Evolutionary conservation across 1,284 basidiomycete genomes (phyloP), one percentile per base, ranked within the genome.

Genomic region (Uromyces viciae-fabae): DNA sequence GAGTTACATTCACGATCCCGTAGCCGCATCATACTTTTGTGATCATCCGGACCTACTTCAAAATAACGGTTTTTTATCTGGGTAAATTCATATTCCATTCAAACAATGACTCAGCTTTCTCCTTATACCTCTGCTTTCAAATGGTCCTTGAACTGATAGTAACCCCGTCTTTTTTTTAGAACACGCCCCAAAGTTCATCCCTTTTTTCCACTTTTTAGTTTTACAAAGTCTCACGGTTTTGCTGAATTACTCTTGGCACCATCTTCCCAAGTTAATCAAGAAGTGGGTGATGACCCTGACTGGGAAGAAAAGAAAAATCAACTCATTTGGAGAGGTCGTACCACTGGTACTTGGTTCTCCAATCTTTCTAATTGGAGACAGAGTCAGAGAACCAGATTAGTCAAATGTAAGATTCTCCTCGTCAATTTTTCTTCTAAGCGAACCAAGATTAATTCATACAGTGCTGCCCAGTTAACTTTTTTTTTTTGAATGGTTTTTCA

Each of bases 231-330:
- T 8, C 46, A 69, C 22, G 76, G 76, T 33, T 78, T 78, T n/a
- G 46, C 76, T 11, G 76, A 78, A 46, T n/a, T 78, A 31, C 76
- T 43, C 15, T 15, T 78, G 22, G 43, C 76, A 11, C 76, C 76
- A 22, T 49, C 66, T 11, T 69, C 64, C 0, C 76, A 78, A 71
- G 69, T 56, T 43, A 22, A 19, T 17, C 33, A 69, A 11, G 36
- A 68, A n/a, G n/a, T 84, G 2, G 86, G 86, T 0, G 83, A 83
- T 66, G 88, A 88, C 82, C 86, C 86, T 1, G 81, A 83, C 22
- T 88, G 88, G 88, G 86, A 87, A 64, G 82, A 85, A 17, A 88
- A 88, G 84, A 83, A 84, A 58, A 83, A 85, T 72, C 85, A 86
- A 76, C 83, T 88, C 0, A 85, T 86, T 19, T 88, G 88, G 88